Conservation (phyloP, 495 filamentous ascomycete species). For the Niebla homalea region DNA sequence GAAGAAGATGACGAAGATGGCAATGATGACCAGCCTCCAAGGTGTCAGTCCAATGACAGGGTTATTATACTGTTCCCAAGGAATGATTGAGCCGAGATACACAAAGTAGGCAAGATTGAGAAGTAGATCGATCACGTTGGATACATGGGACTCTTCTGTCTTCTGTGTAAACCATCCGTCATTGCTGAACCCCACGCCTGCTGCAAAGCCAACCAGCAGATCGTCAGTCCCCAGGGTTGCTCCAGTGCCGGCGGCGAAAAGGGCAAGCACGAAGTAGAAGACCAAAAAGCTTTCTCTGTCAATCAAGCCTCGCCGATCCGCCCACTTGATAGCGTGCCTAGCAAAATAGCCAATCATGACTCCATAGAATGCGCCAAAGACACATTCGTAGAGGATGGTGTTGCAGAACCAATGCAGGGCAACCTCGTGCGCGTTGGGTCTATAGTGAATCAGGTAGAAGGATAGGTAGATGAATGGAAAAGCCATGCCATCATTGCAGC, state of each 20-base stretch:
- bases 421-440: conserved; percentile 51
- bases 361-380: conserved; percentile 84
- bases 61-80: conserved; percentile 78
- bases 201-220: conserved; percentile 88
- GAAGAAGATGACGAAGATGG: conserved; percentile 87
- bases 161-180: conserved; percentile 98
- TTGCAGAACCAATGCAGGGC: conserved; percentile 79
- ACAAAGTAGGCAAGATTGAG: conserved; percentile 98
- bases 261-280: conserved; percentile 94
- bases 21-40: conserved; percentile 82
- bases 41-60: conserved; percentile 56
- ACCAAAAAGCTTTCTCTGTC: conserved; percentile 96
- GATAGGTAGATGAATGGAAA: conserved; percentile 96
- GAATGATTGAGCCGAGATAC: conserved; percentile 92
- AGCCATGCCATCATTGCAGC: conserved; percentile 99
- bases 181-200: conserved; percentile 94
- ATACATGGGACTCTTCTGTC: conserved; percentile 96
- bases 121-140: conserved; percentile 96
- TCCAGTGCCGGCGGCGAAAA: conserved; percentile 93
- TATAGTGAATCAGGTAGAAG: conserved; percentile 74
- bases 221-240: conserved; percentile 89
- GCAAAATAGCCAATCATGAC: conserved; percentile 79
- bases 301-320: conserved; percentile 74
- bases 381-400: conserved; percentile 90
- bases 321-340: conserved; percentile 78